Evolutionary conservation across 148 eudicot species (phyloP), one percentile per base, ranked within the genome.

Genomic region (Rhododendron williamsianum): DNA sequence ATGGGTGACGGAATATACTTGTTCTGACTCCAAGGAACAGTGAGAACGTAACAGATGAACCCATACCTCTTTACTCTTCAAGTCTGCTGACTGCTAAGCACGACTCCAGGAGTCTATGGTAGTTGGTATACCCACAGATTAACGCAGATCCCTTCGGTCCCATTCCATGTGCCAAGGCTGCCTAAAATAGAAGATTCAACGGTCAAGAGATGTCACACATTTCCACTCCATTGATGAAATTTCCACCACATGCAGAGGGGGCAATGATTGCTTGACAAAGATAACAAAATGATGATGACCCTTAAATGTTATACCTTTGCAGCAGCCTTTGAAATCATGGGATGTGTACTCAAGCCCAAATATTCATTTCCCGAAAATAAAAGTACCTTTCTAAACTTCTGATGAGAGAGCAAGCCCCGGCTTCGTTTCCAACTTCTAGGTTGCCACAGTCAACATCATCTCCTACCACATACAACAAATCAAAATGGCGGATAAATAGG

Each of bases 131-230:
- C 6, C 99, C 99, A 91, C 98, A 95, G 83, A 95, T 94, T 88
- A 97, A 87, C 33, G 98, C 98, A 84, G 99, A 97, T 86, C 99
- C 99, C 89, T 94, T 93, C 16, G 99, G 99, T 38, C 99, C 99
- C 99, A 97, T 97, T 49, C 99, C 99, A 81, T 95, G 94, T 82
- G 92, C 93, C 58, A 86, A 90, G 63, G 91, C 96, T 82, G 94
- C 99, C 99, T 97, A 83, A 71, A 78, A 80, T 67, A 86, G 74
- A 46, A 63, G 67, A 84, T 43, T 69, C 33, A 65, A 65, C 10
- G 1, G 38, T 69, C 74, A 69, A 69, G 36, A 30, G 38, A 69
- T 69, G 5, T 69, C 74, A 12, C 36, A 69, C 74, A 69, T 69
- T 27, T 27, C 36, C 13, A 69, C 36, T 69, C 36, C 36, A 10